Base-by-base conservation (phyloP, 176 grass and related monocot genomes). In the Pontederia paniculata region DNA sequence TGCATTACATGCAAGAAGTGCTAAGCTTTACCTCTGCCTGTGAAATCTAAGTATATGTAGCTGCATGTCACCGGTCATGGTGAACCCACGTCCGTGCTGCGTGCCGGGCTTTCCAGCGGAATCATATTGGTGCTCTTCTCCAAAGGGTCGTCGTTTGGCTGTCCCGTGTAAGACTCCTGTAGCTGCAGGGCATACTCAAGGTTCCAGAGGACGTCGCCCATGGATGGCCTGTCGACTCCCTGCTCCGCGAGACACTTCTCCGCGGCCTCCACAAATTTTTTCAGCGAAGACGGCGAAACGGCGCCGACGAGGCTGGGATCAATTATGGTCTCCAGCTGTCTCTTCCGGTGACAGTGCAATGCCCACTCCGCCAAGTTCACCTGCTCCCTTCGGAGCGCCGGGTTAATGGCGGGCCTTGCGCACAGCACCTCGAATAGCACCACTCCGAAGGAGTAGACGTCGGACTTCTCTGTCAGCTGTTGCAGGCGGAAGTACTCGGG, bases 191-290 rank as follows among this genome's bases (percentile, higher is more conserved):
- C 78, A 63, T 73, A 95, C 70, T 95, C 85, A 60, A 95, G 89
- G 77, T 95, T 95, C 89, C 89, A 95, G 15, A 95, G 55, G 60
- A 95, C 85, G 2, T 95, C 89, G 44, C 89, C 89, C 89, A 95
- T 95, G 55, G 89, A 72, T 18, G 89, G 89, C 18, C 89, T 75
- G 41, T 95, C 79, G 0, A 89, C 82, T 64, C 89, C 89, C 50
- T 95, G 85, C 9, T 95, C 89, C 64, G 89, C 89, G 48, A 95
- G 80, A 57, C 85, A 95, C 87, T 95, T 89, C 62, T 95, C 89
- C 49, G 89, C 85, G 16, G 85, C 85, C 63, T 89, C 85, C 21
- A 78, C 85, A 73, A 83, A 95, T 73, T 86, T 89, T 43, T 77
- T 73, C 42, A 95, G 78, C 55, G 89, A 83, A 23, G 65, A 81